These are phyloP conservation scores for Phytopythium sindhum DNA, from an alignment of 352 stramenopile genomes.

Conservation along the genomic window DNA sequence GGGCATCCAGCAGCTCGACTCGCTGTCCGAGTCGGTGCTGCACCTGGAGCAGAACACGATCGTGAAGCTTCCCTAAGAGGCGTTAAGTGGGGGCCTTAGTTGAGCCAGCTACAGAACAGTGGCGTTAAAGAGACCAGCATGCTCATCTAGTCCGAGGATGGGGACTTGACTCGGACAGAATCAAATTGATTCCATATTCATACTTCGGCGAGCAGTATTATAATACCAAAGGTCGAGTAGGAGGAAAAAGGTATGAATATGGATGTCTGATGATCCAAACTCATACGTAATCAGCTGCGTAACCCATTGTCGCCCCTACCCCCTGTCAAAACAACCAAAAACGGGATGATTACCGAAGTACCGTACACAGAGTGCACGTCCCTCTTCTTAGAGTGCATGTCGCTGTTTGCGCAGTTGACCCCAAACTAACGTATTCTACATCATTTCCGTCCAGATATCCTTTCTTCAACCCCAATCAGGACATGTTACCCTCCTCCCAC, in stretches of 20 bases:
- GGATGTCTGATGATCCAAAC: too few species aligned
- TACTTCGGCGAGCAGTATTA: too few species aligned
- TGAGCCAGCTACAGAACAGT: neutral
- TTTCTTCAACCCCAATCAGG: neutral
- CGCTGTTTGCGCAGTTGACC: neutral
- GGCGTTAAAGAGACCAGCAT: neutral
- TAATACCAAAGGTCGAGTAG: too few species aligned
- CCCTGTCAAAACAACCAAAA: slow-evolving; percentile 1
- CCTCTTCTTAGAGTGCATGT: neutral
- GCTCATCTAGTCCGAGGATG: too few species aligned
- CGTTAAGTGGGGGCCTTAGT: too few species aligned
- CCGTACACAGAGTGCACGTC: neutral
- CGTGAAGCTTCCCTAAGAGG: slow-evolving; percentile 44
- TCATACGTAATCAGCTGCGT: neutral
- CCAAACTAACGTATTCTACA: neutral
- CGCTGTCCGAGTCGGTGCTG: slow-evolving; percentile 59
- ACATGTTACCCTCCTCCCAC: neutral
- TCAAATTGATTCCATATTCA: too few species aligned
- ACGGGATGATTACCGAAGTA: neutral
- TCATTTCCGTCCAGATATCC: neutral
- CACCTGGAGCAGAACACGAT: slow-evolving; percentile 73
- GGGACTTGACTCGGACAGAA: too few species aligned
- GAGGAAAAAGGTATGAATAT: too few species aligned
- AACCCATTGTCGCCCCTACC: neutral
- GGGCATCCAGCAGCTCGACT: slow-evolving; percentile 62